Conservation (phyloP, 2,329 filamentous ascomycete genomes). For the Fusarium beomiforme region DNA sequence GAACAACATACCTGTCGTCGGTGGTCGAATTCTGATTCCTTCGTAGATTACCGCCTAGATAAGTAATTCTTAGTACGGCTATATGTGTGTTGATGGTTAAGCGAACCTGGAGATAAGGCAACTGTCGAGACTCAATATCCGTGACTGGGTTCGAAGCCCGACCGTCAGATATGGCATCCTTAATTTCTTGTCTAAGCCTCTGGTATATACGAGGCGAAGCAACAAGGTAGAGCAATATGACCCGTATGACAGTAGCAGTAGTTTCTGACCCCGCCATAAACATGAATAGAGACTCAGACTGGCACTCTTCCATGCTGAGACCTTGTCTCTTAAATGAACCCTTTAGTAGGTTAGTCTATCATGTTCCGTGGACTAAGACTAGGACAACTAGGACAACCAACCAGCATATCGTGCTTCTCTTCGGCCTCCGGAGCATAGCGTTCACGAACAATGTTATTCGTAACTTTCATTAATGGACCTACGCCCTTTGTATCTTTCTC, state of each 20-base stretch:
- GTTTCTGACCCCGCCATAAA: neutral
- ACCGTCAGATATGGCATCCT: neutral
- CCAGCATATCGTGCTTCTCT: neutral
- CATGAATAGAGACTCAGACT: neutral
- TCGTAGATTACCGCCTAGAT: neutral
- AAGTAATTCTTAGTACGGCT: neutral
- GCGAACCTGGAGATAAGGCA: neutral
- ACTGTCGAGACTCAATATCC: neutral
- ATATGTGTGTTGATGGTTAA: accelerated
- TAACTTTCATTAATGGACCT: neutral
- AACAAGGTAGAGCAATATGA: neutral
- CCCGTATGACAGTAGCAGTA: neutral
- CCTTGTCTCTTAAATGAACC: neutral
- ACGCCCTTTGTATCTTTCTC: neutral
- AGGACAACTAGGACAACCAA: neutral
- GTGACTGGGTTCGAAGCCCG: neutral
- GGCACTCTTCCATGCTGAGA: neutral
- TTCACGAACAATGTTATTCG: neutral
- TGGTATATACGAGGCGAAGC: neutral
- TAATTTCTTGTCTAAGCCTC: neutral
- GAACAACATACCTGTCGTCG: neutral
- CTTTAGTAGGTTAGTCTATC: neutral
- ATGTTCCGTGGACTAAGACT: no score
- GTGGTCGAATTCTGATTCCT: neutral
- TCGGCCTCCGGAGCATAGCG: neutral